Evolutionary conservation across 2,329 filamentous ascomycete genomes (phyloP), one percentile per base, ranked within the genome.

Genomic region (Stagonosporopsis tanaceti): DNA sequence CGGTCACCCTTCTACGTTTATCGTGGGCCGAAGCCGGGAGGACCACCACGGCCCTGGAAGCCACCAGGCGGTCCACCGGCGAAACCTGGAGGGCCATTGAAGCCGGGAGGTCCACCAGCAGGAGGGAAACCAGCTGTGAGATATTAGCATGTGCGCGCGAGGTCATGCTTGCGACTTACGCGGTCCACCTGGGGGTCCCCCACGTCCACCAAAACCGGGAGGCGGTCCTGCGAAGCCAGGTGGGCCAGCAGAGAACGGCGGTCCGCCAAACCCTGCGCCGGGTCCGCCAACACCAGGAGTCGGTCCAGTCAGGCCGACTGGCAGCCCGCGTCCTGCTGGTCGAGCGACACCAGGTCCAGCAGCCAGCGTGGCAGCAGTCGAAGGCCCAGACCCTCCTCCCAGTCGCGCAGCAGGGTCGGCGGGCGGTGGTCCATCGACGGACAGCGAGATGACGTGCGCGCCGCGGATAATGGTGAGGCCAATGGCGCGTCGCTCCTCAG

Each of bases 401-500:
- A 99, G 85, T 78, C 95, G 87, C 46, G 94, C 88, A 68, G 93
- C 92, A 52, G 95, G 94, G 72, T 99, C 95, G 70, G 93, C 92
- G 9, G 96, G 94, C 44, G 95, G 95, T 53, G 95, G 94, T 56
- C 94, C 96, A 75, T 99, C 96, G 63, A 97, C 93, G 8, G 94
- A 96, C 60, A 96, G 87, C 22, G 93, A 97, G 62, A 99, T 91
- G 62, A 99, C 95, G 68, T 97, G 91, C 55, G 93, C 92, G 71
- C 95, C 95, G 71, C 95, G 92, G 62, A 99, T 87, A 69, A 99
- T 99, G 17, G 92, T 93, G 64, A 99, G 84, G 56, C 95, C 95
- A 34, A 99, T 87, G n/a, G 93, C 96, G 72, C 95, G 90, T 85
- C 98, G 98, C 81, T 98, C 95, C 80, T 99, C 94, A 14, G 90